Base-by-base conservation (phyloP, 1,284 basidiomycete species). In the Melampsora abietis-canadensis region DNA sequence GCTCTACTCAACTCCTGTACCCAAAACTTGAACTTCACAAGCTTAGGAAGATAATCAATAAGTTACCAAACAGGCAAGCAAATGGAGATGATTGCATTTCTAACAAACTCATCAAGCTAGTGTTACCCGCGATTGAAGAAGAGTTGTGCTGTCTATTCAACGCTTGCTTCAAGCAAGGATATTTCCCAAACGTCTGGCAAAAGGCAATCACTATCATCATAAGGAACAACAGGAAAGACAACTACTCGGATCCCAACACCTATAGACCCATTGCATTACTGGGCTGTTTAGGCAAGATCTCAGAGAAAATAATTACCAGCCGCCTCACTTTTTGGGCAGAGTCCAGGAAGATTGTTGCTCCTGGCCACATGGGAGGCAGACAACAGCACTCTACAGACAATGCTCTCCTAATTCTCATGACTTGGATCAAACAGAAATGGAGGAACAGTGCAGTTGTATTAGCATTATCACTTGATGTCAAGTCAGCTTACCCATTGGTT, bases 231-330 rank as follows among this genome's bases (percentile, higher is more conserved):
- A 17, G 61, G 4, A 62, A 62, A 34, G 19, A n/a, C 27, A 19
- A 34, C n/a, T 62, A 62, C n/a, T 44, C 62, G 2, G 46, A 64
- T n/a, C 62, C 62, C 7, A 64, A 34, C 2, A 2, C 62, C 0
- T 64, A 64, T 30, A 10, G 62, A 14, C 62, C 62, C 4, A 64
- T 64, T 19, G 62, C 62, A 6, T 15, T 64, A 8, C 17, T 64
- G 0, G n/a, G 62, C 62, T 37, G 31, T 10, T 5, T 65, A 19
- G 63, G 63, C 17, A 65, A 65, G 31, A 21, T 65, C 6, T 30
- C 51, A 19, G 37, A 66, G 27, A 27, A 21, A 21, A 17, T 66
- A 1, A 46, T 66, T 21, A 48, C 37, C 1, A 30, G 12, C 2
- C 24, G 24, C 4, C 44, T 66, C 10, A 47, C 37, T 17, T 27